phyloP scores from a whole-genome alignment of 768 basidiomycete species.

The Lyophyllum shimeji region DNA sequence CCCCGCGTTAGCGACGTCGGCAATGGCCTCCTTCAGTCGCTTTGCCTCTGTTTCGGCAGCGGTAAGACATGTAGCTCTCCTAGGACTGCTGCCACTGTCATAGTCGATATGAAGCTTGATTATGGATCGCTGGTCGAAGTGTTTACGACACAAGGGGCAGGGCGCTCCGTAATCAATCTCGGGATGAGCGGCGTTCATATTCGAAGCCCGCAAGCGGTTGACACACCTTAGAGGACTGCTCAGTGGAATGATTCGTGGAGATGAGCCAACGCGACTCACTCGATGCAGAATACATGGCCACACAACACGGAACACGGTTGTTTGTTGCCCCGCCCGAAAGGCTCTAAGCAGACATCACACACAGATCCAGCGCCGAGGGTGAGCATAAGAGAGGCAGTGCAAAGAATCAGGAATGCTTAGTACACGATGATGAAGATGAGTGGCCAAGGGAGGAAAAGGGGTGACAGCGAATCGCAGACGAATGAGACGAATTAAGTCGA shows the following conservation, averaged over 20 bases:
- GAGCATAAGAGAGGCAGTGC: slow-evolving; percentile 50
- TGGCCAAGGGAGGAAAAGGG: neutral
- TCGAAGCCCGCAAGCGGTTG: slow-evolving; percentile 40
- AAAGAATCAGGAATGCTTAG: slow-evolving; percentile 10
- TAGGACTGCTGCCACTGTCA: slow-evolving; percentile 29
- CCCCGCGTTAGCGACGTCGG: slow-evolving; percentile 54
- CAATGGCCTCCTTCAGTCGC: slow-evolving; percentile 53
- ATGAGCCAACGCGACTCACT: slow-evolving; percentile 26
- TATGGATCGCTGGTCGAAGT: slow-evolving; percentile 44
- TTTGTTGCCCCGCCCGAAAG: slow-evolving; percentile 50
- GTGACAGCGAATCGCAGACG: neutral
- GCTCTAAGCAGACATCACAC: slow-evolving; percentile 78
- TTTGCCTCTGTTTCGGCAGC: slow-evolving; percentile 45
- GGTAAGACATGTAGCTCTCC: slow-evolving; percentile 13
- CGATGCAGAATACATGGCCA: slow-evolving; percentile 69
- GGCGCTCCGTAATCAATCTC: slow-evolving; percentile 12
- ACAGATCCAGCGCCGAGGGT: slow-evolving; percentile 61
- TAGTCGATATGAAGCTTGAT: slow-evolving; percentile 63
- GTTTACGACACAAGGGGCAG: slow-evolving; percentile 66
- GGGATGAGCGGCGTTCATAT: slow-evolving; percentile 13
- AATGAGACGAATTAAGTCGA: neutral
- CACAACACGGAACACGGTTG: slow-evolving; percentile 67
- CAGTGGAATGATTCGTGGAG: slow-evolving; percentile 1
- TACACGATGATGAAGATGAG: slow-evolving; percentile 7
- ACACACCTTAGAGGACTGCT: slow-evolving; percentile 48